Percentiles rank a stretch among this genome's conserved stretches.
phyloP scores from a whole-genome alignment of 805 yeast species.

The Yarrowia porcina region DNA sequence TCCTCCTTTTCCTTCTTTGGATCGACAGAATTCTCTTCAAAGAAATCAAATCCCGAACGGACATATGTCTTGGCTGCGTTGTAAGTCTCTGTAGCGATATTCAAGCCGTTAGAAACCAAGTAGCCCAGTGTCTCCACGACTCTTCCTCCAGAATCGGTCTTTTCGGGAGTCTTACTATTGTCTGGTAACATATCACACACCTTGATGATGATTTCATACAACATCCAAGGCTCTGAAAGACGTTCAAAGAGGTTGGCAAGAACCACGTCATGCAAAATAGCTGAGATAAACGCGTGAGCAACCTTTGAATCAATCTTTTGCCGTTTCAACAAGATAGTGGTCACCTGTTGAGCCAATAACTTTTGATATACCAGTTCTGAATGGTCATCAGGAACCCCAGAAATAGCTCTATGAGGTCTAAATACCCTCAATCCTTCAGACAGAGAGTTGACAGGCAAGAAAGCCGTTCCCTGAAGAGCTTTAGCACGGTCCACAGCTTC shows the following conservation, averaged over 20 bases:
- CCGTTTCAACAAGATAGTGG: constrained; percentile 42
- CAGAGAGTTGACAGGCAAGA: constrained; percentile 38
- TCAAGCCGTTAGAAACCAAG: background rate
- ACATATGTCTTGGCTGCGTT: background rate
- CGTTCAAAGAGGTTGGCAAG: constrained; percentile 45
- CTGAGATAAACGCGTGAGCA: constrained; percentile 42
- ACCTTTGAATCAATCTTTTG: constrained; percentile 44
- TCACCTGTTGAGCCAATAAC: constrained; percentile 39
- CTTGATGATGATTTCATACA: constrained; percentile 45
- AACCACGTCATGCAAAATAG: constrained; percentile 45
- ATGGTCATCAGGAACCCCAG: constrained; percentile 31
- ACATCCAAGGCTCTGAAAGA: constrained; percentile 50
- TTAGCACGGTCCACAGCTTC: constrained; percentile 33
- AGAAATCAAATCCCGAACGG: background rate
- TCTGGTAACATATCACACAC: constrained; percentile 25
- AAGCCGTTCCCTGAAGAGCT: constrained; percentile 36
- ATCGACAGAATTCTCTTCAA: background rate
- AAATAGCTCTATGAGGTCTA: constrained; percentile 40
- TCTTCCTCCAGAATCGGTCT: background rate
- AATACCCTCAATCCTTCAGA: constrained; percentile 40
- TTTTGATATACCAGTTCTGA: constrained; percentile 39
- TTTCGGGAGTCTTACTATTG: background rate
- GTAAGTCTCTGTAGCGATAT: background rate
- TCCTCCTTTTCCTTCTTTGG: background rate
- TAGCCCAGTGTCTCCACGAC: background rate